These are phyloP conservation scores for Agroathelia rolfsii DNA, from an alignment of 1,284 basidiomycete genomes.

Conservation along the genomic window DNA sequence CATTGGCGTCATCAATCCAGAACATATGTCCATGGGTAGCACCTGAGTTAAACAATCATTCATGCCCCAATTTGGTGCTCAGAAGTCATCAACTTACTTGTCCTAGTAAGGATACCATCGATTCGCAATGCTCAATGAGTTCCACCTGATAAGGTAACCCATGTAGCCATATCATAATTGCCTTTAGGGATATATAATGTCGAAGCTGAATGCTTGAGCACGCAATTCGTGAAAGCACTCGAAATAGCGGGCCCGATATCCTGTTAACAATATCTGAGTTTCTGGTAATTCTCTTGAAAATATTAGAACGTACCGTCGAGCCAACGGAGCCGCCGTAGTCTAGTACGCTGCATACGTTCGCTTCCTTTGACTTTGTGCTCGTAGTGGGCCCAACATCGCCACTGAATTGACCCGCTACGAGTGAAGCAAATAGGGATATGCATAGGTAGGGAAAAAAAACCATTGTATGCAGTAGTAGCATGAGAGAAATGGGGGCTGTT, in stretches of 20 bases:
- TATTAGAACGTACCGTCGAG: slow-evolving; percentile 13
- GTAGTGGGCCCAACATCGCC: slow-evolving; percentile 22
- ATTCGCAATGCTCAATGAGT: slow-evolving; percentile 24
- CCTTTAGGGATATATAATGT: slow-evolving; percentile 22
- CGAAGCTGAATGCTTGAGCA: slow-evolving; percentile 19
- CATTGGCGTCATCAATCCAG: slow-evolving; percentile 22
- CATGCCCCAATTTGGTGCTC: neutral
- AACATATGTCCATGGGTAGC: slow-evolving; percentile 25
- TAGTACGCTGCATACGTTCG: slow-evolving; percentile 22
- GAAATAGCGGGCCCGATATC: slow-evolving; percentile 26
- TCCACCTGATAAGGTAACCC: slow-evolving; percentile 20
- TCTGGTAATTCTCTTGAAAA: no score
- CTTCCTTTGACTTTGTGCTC: slow-evolving; percentile 16
- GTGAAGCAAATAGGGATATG: neutral
- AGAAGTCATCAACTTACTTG: slow-evolving; percentile 11
- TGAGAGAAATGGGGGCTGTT: no score
- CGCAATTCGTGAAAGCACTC: slow-evolving; percentile 23
- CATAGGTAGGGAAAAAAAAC: no score
- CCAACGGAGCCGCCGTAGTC: slow-evolving; percentile 22
- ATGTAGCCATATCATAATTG: slow-evolving; percentile 22
- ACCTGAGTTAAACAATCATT: slow-evolving; percentile 10
- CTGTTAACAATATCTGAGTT: slow-evolving; percentile 4
- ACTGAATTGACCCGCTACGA: slow-evolving; percentile 16
- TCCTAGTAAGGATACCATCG: slow-evolving; percentile 23
- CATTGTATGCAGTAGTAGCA: no score